A percentile compares a stretch with the other conserved stretches of the same genome.
Conservation (phyloP, 2,329 filamentous ascomycete species). For the Cercospora sojina region DNA sequence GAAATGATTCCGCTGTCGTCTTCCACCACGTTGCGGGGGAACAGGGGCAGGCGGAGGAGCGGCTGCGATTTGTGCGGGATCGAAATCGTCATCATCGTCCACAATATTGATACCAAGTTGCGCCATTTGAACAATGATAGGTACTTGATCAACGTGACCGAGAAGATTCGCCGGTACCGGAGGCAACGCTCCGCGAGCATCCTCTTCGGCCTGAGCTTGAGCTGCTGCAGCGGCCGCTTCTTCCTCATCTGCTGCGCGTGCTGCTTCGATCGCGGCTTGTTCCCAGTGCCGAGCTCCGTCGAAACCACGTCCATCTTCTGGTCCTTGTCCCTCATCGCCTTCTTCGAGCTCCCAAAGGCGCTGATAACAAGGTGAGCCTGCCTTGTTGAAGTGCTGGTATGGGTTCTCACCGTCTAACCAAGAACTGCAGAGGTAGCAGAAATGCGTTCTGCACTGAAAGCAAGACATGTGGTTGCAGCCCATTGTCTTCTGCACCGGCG, state of each 20-base stretch:
- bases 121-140: conserved; percentile 25
- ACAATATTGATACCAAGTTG: conserved; percentile 23
- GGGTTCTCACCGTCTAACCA: conserved; percentile 81
- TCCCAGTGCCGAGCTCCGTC: conserved; percentile 46
- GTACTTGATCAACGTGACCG: conserved; percentile 11
- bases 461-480: conserved; percentile 98
- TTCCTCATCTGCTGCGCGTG: conserved; percentile 35
- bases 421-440: conserved; percentile 90
- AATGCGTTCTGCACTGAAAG: conserved; percentile 84
- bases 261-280: conserved; percentile 41
- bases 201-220: conserved; percentile 29
- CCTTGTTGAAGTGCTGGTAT: conserved; percentile 82
- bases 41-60: conserved; percentile 2
- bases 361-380: conserved; percentile 69
- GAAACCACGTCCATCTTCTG: conserved; percentile 42
- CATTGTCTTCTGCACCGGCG: conserved; percentile 82
- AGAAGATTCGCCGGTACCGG: conserved; percentile 17
- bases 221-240: conserved; percentile 37
- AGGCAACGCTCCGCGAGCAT: conserved; percentile 16
- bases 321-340: conserved; percentile 61
- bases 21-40: conserved; percentile 6
- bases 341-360: conserved; percentile 86
- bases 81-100: conserved; percentile 9
- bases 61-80: background rate
- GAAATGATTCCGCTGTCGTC: conserved; percentile 32